Percentiles rank a stretch among this genome's conserved stretches.
Evolutionary conservation across 495 filamentous ascomycete species (phyloP).

Genomic region (Aspergillus steynii): DNA sequence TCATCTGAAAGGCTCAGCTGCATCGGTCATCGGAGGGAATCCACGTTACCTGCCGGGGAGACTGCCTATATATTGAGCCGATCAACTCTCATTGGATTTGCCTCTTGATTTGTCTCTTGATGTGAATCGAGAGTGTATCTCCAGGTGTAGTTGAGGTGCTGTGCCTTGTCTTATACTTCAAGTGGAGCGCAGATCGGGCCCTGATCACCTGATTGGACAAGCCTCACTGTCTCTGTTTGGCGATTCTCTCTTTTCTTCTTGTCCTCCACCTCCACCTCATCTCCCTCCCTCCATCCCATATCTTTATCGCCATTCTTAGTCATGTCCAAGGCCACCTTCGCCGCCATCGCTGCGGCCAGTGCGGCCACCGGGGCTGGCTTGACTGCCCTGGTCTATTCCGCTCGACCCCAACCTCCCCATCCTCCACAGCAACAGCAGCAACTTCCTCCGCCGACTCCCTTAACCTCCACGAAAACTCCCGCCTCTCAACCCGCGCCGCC

Average conservation of each 20-base stretch:
- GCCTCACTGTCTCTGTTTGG: neutral
- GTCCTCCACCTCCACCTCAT: constrained; percentile 2
- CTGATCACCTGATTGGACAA: neutral
- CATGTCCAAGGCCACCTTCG: constrained; percentile 87
- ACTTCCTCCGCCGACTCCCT: constrained; percentile 33
- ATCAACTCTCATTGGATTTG: neutral
- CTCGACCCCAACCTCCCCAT: constrained; percentile 42
- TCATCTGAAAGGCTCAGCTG: constrained; percentile 4
- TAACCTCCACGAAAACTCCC: constrained; percentile 19
- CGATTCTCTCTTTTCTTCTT: constrained; percentile 1
- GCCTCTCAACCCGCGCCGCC: constrained; percentile 39
- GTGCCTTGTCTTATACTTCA: neutral
- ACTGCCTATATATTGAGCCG: neutral
- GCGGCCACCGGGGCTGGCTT: constrained; percentile 85
- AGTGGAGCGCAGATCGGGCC: neutral
- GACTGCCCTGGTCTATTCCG: constrained; percentile 76
- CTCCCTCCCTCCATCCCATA: neutral
- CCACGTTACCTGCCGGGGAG: neutral
- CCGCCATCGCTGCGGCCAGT: constrained; percentile 83
- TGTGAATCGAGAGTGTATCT: neutral
- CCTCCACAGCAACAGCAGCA: constrained; percentile 45
- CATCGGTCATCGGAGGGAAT: neutral
- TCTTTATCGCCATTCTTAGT: neutral
- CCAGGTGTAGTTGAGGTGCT: neutral
- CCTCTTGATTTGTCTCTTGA: neutral